phyloP scores from a whole-genome alignment of 2,329 filamentous ascomycete species.

The Monilinia aucupariae region DNA sequence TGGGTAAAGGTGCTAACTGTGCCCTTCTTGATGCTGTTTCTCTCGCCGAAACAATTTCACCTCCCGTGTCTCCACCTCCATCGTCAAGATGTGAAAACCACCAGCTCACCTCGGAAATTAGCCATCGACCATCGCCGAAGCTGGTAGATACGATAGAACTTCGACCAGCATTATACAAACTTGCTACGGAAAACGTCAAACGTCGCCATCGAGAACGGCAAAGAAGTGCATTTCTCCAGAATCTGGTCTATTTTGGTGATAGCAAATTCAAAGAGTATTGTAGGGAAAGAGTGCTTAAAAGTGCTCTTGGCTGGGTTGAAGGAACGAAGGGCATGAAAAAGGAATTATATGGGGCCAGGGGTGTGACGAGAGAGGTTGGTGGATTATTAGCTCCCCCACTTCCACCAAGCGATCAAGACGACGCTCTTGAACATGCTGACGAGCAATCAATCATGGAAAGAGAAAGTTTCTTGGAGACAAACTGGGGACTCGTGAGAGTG shows the following conservation, averaged over 20 bases:
- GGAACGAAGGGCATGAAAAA: conserved; percentile 11
- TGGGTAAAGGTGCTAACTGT: conserved; percentile 32
- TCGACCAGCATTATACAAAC: conserved; percentile 17
- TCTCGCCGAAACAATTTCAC: conserved; percentile 24
- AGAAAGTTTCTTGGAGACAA: conserved; percentile 12
- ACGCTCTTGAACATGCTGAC: neutral
- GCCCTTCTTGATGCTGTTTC: conserved; percentile 30
- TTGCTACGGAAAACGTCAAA: conserved; percentile 27
- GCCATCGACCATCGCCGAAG: neutral
- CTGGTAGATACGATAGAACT: conserved; percentile 2
- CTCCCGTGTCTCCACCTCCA: neutral
- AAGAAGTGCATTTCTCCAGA: conserved; percentile 28
- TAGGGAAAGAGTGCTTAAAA: conserved; percentile 24
- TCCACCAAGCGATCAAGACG: neutral
- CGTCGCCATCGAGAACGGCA: conserved; percentile 27
- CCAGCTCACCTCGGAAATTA: neutral
- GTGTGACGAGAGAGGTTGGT: conserved; percentile 13
- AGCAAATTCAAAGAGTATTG: conserved; percentile 27
- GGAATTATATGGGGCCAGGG: conserved; percentile 12
- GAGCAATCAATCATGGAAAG: conserved; percentile 11
- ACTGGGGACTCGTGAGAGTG: conserved; percentile 5
- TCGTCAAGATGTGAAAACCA: neutral
- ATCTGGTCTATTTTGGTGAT: conserved; percentile 29
- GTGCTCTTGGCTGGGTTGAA: conserved; percentile 27
- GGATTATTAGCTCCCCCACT: neutral